Conservation (phyloP, 2,329 filamentous ascomycete genomes). For the Fusarium vanettenii region DNA sequence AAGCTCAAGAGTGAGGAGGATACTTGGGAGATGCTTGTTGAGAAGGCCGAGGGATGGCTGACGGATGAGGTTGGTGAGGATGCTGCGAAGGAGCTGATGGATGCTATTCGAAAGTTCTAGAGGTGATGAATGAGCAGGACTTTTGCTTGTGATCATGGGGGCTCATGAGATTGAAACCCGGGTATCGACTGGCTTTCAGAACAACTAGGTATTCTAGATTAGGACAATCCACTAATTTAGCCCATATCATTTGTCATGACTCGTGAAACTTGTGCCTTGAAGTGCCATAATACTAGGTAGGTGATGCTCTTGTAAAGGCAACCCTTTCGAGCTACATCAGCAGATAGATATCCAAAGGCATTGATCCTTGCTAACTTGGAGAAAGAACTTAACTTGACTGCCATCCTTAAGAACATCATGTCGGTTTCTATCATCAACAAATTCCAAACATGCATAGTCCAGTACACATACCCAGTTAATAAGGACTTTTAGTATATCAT, state of each 20-base stretch:
- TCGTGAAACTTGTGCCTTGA: neutral
- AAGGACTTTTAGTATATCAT: neutral
- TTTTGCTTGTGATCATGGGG: neutral
- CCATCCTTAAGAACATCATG: neutral
- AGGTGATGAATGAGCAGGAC: neutral
- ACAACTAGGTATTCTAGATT: neutral
- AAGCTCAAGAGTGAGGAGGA: constrained; percentile 60
- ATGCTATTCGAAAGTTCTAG: constrained; percentile 27
- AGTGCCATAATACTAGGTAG: neutral
- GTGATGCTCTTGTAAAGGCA: neutral
- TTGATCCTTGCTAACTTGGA: neutral
- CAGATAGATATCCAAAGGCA: neutral
- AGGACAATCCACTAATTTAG: neutral
- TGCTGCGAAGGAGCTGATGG: constrained; percentile 24
- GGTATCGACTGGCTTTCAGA: neutral
- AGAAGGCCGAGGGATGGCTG: constrained; percentile 68
- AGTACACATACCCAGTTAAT: neutral
- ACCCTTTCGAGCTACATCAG: neutral
- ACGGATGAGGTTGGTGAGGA: constrained; percentile 25
- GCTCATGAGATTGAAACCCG: neutral
- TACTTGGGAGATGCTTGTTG: constrained; percentile 72
- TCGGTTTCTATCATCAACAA: neutral
- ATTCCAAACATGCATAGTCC: neutral
- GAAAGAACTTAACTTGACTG: neutral
- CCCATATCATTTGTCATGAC: neutral